Evolutionary conservation across 2,329 filamentous ascomycete species (phyloP).

Genomic region (Calonectria naviculata): DNA sequence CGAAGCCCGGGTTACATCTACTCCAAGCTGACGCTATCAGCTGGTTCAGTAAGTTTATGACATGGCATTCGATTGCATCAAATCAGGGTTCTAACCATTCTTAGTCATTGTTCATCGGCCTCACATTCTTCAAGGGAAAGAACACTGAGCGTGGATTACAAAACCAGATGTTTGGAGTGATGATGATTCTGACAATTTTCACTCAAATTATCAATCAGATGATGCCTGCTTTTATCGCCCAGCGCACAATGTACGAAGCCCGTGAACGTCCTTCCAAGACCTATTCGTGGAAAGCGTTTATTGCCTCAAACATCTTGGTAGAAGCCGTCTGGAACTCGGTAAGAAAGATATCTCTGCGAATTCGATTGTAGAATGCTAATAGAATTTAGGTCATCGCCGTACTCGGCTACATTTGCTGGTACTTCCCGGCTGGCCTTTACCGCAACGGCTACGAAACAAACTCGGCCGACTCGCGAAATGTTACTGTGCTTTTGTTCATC

Average conservation of each 20-base stretch:
- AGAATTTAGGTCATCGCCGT: constrained; percentile 38
- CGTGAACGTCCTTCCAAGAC: constrained; percentile 73
- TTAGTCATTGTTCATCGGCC: constrained; percentile 69
- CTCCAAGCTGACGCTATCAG: constrained; percentile 56
- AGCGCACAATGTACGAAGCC: constrained; percentile 75
- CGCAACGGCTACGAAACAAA: constrained; percentile 64
- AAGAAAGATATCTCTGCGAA: neutral
- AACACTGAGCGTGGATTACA: constrained; percentile 73
- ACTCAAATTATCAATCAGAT: constrained; percentile 71
- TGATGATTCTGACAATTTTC: constrained; percentile 78
- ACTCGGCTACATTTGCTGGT: constrained; percentile 72
- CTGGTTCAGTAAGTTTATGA: constrained; percentile 44
- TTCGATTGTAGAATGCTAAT: neutral
- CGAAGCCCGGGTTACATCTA: constrained; percentile 70
- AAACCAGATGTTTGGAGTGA: constrained; percentile 76
- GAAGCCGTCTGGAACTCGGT: constrained; percentile 29
- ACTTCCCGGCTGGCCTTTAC: constrained; percentile 74
- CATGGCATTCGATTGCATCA: too few relatives aligned
- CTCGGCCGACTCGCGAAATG: constrained; percentile 60
- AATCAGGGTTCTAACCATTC: neutral
- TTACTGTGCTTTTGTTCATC: constrained; percentile 72
- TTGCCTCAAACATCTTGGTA: constrained; percentile 55
- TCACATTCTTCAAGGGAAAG: constrained; percentile 72
- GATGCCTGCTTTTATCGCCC: constrained; percentile 76
- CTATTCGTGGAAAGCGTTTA: constrained; percentile 74